A percentile compares a stretch with the other conserved stretches of the same genome.
phyloP scores from a whole-genome alignment of 2,329 filamentous ascomycete species.

The Bipolaris cookei region DNA sequence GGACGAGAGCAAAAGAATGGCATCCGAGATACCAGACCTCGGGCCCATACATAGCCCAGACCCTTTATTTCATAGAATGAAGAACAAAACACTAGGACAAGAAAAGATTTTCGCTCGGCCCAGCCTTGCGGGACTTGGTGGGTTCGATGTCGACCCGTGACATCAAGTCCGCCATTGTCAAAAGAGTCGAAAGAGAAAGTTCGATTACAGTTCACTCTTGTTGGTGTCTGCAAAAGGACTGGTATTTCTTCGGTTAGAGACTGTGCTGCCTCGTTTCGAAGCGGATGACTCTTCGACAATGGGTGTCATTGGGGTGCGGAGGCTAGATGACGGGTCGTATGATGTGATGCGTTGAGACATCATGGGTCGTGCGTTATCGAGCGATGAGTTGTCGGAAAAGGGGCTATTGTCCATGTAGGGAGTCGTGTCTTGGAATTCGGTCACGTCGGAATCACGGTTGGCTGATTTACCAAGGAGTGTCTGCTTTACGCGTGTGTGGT shows the following conservation, averaged over 20 bases:
- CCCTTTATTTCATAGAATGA: slow-evolving; percentile 8
- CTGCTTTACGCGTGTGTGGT: slow-evolving; percentile 42
- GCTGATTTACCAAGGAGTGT: slow-evolving; percentile 36
- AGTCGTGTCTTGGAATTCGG: slow-evolving; percentile 47
- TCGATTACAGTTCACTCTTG: slow-evolving; percentile 33
- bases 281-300: slow-evolving; percentile 56
- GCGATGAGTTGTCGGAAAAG: slow-evolving; percentile 41
- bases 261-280: slow-evolving; percentile 44
- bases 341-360: slow-evolving; percentile 42
- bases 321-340: slow-evolving; percentile 34
- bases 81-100: neutral
- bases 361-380: slow-evolving; percentile 32
- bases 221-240: slow-evolving; percentile 47
- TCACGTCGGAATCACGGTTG: slow-evolving; percentile 39
- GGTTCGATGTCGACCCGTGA: neutral
- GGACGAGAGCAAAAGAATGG: neutral
- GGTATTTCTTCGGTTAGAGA: slow-evolving; percentile 37
- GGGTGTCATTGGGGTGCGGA: slow-evolving; percentile 49
- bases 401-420: slow-evolving; percentile 39
- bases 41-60: neutral
- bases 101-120: neutral
- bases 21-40: slow-evolving; percentile 19
- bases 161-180: neutral
- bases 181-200: neutral
- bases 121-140: slow-evolving; percentile 1